Percentiles rank a stretch among this genome's conserved stretches.
Conservation (phyloP, 2,329 filamentous ascomycete genomes). For the Fusarium chaquense region DNA sequence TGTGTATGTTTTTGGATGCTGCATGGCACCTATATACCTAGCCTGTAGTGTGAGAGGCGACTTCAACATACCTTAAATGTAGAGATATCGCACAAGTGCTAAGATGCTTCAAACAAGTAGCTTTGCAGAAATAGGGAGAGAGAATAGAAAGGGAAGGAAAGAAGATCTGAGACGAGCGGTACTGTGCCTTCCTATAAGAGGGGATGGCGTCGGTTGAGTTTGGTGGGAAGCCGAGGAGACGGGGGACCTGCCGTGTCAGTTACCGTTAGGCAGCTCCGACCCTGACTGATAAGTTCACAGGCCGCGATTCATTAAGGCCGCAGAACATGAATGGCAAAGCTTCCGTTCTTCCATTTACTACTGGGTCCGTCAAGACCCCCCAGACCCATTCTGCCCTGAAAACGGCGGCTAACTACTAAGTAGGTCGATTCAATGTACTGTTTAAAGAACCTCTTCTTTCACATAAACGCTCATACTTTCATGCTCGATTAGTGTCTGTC, state of each 20-base stretch:
- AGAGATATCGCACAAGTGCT: slow-evolving; percentile 14
- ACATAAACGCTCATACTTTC: background rate
- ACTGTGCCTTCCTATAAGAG: slow-evolving; percentile 28
- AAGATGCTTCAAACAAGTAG: slow-evolving; percentile 17
- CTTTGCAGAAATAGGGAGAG: slow-evolving; percentile 15
- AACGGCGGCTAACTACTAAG: background rate
- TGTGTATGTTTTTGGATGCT: background rate
- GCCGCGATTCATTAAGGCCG: slow-evolving; percentile 37
- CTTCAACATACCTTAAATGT: slow-evolving; percentile 38
- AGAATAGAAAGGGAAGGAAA: slow-evolving; percentile 2
- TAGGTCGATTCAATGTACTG: background rate
- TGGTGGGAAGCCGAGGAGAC: slow-evolving; percentile 34
- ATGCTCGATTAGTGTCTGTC: background rate
- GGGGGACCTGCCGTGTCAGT: slow-evolving; percentile 32
- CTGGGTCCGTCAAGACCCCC: background rate
- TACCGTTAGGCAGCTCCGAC: slow-evolving; percentile 15
- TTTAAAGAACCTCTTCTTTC: background rate
- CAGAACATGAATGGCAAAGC: slow-evolving; percentile 26
- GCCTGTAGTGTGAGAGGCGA: background rate
- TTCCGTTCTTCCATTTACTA: background rate
- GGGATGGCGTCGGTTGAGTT: slow-evolving; percentile 32
- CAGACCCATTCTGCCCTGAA: background rate
- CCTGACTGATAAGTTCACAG: slow-evolving; percentile 22
- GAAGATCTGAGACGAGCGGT: slow-evolving; percentile 14
- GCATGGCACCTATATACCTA: background rate